These are phyloP conservation scores for Candida neerlandica DNA, from an alignment of 1,139 yeast genomes.

Conservation along the genomic window DNA sequence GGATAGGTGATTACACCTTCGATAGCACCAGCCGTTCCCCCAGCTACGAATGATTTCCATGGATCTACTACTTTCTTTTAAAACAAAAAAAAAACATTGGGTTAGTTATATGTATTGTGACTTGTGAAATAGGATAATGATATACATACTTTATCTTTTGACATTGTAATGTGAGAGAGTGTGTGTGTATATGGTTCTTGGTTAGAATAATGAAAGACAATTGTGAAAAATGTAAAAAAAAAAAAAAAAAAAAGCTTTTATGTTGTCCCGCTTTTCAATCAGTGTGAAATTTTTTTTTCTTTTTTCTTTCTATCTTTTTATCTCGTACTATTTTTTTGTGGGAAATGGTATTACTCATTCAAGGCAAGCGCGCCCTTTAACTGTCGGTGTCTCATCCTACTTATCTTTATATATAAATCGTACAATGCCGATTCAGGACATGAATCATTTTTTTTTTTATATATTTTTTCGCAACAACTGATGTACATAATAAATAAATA, in stretches of 20 bases:
- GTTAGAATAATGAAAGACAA: background rate
- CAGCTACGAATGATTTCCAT: conserved; percentile 81
- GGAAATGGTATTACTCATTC: background rate
- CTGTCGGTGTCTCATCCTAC: no score
- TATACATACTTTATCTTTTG: conserved; percentile 8
- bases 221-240: background rate
- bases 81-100: background rate
- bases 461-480: background rate
- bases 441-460: background rate
- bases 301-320: no score
- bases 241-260: background rate
- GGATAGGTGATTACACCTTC: conserved; percentile 93
- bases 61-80: conserved; percentile 45
- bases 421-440: background rate
- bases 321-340: no score
- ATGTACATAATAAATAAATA: background rate
- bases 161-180: background rate
- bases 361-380: background rate
- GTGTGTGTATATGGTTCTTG: background rate
- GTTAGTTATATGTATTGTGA: background rate
- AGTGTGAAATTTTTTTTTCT: background rate
- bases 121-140: background rate
- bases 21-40: conserved; percentile 92
- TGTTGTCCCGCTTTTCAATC: no score
- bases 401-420: background rate